These are phyloP conservation scores for Microdochium trichocladiopsis DNA, from an alignment of 2,329 filamentous ascomycete genomes.

Conservation along the genomic window DNA sequence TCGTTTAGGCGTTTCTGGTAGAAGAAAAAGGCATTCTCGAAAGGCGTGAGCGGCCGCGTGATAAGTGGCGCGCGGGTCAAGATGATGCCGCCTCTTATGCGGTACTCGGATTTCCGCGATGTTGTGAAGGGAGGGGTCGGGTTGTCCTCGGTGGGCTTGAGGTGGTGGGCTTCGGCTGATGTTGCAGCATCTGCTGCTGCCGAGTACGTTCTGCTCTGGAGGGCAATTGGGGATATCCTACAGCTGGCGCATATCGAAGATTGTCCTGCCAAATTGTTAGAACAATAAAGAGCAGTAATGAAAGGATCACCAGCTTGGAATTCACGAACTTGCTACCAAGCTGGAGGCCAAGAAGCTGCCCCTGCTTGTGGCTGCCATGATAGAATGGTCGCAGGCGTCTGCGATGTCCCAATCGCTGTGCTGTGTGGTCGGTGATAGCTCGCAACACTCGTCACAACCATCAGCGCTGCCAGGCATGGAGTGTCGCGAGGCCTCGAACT, in stretches of 20 bases:
- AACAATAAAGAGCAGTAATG: background rate
- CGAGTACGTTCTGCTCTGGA: slow-evolving; percentile 23
- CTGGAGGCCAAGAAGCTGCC: background rate
- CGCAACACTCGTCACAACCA: background rate
- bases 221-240: background rate
- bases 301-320: background rate
- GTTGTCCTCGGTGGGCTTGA: slow-evolving; percentile 22
- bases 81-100: slow-evolving; percentile 61
- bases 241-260: background rate
- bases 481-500: background rate
- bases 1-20: slow-evolving; percentile 98
- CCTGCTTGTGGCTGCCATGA: slow-evolving; percentile 1
- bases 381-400: background rate
- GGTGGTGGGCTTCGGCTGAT: slow-evolving; percentile 25
- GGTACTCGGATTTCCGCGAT: slow-evolving; percentile 28
- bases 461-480: background rate
- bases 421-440: background rate
- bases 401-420: background rate
- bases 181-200: slow-evolving; percentile 23
- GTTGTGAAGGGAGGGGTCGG: slow-evolving; percentile 19
- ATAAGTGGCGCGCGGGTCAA: slow-evolving; percentile 84
- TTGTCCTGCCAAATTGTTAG: background rate
- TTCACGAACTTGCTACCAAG: background rate
- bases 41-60: slow-evolving; percentile 75
- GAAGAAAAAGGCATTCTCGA: slow-evolving; percentile 91